Percentiles rank a stretch among this genome's conserved stretches.
phyloP scores from a whole-genome alignment of 371 early-diverging fungal species.

The Mucor ambiguus region DNA sequence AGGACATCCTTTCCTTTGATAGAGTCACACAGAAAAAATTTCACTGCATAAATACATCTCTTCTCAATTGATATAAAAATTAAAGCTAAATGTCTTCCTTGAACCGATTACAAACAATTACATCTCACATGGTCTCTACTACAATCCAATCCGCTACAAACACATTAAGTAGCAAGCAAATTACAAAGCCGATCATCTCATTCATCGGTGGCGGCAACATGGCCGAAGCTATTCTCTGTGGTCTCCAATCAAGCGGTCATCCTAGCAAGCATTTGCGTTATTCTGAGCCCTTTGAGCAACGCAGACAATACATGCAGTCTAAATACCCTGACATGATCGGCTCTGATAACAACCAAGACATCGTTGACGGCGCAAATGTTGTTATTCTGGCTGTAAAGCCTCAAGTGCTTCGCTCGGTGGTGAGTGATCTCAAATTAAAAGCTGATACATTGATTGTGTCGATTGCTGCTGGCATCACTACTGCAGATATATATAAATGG shows the following conservation, averaged over 20 bases:
- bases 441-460: constrained; percentile 69
- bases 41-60: constrained; percentile 3
- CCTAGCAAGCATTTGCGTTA: constrained; percentile 70
- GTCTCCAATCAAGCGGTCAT: constrained; percentile 75
- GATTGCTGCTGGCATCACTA: constrained; percentile 89
- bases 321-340: constrained; percentile 59
- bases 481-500: constrained; percentile 77
- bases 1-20: constrained; percentile 2
- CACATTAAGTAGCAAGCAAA: neutral
- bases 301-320: constrained; percentile 64
- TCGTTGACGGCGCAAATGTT: constrained; percentile 64
- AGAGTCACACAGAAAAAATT: constrained; percentile 4
- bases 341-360: constrained; percentile 47
- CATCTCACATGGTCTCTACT: constrained; percentile 27
- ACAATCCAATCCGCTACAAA: constrained; percentile 4
- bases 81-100: constrained; percentile 3
- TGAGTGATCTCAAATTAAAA: constrained; percentile 45
- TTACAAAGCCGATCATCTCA: constrained; percentile 45
- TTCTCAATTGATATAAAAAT: constrained; percentile 2
- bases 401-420: constrained; percentile 77
- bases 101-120: constrained; percentile 20
- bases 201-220: constrained; percentile 96
- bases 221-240: constrained; percentile 92
- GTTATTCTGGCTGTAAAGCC: constrained; percentile 92
- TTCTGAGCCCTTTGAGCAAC: constrained; percentile 79